Conservation (phyloP, 495 filamentous ascomycete species). For the Thozetella sp. region DNA sequence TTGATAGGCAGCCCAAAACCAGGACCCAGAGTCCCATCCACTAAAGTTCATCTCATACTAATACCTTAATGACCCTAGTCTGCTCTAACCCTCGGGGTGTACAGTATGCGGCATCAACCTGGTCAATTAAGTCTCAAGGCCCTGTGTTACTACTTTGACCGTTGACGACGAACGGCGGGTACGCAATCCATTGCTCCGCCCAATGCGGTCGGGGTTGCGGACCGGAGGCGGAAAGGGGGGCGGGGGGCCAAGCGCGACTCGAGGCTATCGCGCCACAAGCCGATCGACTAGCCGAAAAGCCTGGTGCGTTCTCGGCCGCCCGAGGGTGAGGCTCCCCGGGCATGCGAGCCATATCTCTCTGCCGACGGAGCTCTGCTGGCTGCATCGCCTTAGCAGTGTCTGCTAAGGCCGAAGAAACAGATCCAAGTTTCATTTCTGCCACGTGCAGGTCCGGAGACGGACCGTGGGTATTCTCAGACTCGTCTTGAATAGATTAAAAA, state of each 20-base stretch:
- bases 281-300: too few relatives aligned
- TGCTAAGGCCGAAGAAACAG: background rate
- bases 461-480: slow-evolving; percentile 21
- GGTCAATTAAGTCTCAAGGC: slow-evolving; percentile 1
- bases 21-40: background rate
- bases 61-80: background rate
- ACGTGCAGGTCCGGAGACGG: slow-evolving; percentile 12
- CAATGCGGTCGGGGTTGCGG: background rate
- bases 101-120: too few relatives aligned
- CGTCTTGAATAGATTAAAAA: slow-evolving; percentile 30
- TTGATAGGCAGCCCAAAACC: background rate
- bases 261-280: too few relatives aligned
- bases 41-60: background rate
- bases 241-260: too few relatives aligned
- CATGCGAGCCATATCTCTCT: background rate
- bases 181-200: background rate
- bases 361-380: background rate
- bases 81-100: too few relatives aligned
- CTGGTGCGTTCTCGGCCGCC: too few relatives aligned
- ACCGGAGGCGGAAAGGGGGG: too few relatives aligned
- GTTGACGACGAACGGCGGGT: background rate
- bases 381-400: slow-evolving; percentile 1
- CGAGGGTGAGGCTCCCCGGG: background rate
- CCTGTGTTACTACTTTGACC: background rate
- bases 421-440: slow-evolving; percentile 15